Conservation (phyloP, 768 basidiomycete species). For the Kwoniella bestiolae region DNA sequence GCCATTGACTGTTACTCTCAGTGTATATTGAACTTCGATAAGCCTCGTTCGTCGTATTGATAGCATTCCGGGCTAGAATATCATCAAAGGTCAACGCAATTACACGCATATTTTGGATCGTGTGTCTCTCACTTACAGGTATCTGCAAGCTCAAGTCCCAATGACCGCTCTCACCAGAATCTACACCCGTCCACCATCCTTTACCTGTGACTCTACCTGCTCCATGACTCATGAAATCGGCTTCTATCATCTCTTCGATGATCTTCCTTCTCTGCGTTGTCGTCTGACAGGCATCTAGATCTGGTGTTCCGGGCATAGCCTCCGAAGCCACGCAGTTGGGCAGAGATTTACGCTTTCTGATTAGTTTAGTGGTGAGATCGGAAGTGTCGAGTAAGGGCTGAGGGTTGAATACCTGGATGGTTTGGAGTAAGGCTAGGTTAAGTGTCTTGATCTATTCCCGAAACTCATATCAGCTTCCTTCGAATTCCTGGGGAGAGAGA, state of each 20-base stretch:
- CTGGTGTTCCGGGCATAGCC: conserved; percentile 47
- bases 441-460: conserved; percentile 65
- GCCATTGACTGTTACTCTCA: conserved; percentile 69
- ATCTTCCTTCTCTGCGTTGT: conserved; percentile 68
- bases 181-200: conserved; percentile 89
- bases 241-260: conserved; percentile 68
- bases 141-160: conserved; percentile 73
- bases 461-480: background rate
- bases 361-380: conserved; percentile 20
- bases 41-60: conserved; percentile 71
- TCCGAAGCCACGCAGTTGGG: conserved; percentile 19
- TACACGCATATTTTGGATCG: background rate
- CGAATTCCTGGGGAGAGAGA: background rate
- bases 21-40: conserved; percentile 74
- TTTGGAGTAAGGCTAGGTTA: conserved; percentile 68
- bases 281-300: conserved; percentile 69
- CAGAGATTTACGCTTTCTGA: conserved; percentile 16
- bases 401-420: conserved; percentile 70
- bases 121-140: conserved; percentile 65
- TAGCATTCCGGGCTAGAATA: conserved; percentile 38
- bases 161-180: conserved; percentile 65
- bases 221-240: conserved; percentile 63
- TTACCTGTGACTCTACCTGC: conserved; percentile 67
- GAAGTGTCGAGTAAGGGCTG: conserved; percentile 59
- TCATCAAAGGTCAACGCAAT: background rate